A percentile compares a stretch with the other conserved stretches of the same genome.
Conservation (phyloP, 1,139 yeast species). For the Eremothecium cymbalariae region DNA sequence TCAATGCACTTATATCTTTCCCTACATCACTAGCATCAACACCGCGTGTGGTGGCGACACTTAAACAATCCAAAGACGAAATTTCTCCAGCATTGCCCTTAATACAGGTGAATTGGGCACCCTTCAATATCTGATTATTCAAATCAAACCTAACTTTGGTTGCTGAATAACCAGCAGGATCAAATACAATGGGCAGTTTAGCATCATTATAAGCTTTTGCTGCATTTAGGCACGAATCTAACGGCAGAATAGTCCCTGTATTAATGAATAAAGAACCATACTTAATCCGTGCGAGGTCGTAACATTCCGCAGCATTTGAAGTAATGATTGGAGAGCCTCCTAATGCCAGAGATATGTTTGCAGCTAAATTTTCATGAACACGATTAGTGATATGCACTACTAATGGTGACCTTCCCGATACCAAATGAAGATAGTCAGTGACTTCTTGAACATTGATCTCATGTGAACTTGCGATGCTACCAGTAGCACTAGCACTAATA, state of each 20-base stretch:
- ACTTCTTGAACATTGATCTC: slow-evolving; percentile 7
- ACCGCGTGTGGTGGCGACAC: slow-evolving; percentile 52
- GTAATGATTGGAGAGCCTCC: slow-evolving; percentile 93
- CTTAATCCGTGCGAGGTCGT: slow-evolving; percentile 52
- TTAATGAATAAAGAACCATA: slow-evolving; percentile 56
- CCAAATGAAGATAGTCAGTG: slow-evolving; percentile 10
- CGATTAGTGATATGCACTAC: slow-evolving; percentile 84
- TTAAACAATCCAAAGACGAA: slow-evolving; percentile 37
- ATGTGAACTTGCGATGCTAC: slow-evolving; percentile 1
- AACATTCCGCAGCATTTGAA: slow-evolving; percentile 62
- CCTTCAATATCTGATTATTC: slow-evolving; percentile 43
- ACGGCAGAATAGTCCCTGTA: slow-evolving; percentile 59
- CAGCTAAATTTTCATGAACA: slow-evolving; percentile 85
- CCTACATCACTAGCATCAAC: slow-evolving; percentile 50
- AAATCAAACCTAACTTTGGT: slow-evolving; percentile 48
- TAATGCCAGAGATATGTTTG: slow-evolving; percentile 77
- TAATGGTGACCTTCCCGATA: slow-evolving; percentile 40
- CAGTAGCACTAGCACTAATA: slow-evolving; percentile 8
- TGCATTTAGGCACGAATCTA: slow-evolving; percentile 46
- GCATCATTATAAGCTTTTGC: slow-evolving; percentile 48
- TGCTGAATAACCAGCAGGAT: slow-evolving; percentile 93
- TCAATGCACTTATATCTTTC: slow-evolving; percentile 25
- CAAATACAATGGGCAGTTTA: slow-evolving; percentile 63
- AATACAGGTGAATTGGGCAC: slow-evolving; percentile 59
- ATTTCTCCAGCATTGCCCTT: slow-evolving; percentile 91